Percentiles rank a stretch among this genome's conserved stretches.
Evolutionary conservation across 2,329 filamentous ascomycete species (phyloP).

Genomic region (Pyrenophora tritici-repentis): DNA sequence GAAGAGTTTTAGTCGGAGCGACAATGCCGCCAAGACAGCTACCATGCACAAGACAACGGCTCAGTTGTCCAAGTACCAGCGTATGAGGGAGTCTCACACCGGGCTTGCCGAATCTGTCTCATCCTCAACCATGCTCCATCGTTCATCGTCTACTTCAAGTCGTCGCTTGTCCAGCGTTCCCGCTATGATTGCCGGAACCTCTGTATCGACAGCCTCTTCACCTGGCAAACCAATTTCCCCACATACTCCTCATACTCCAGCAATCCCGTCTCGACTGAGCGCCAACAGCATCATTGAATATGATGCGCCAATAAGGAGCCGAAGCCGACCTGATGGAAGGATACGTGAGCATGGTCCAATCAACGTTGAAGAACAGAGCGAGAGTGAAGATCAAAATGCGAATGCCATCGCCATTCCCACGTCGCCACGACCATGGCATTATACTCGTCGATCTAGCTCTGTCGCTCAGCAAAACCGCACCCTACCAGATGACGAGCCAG

Average conservation of each 20-base stretch:
- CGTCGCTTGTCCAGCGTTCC: slow-evolving; percentile 72
- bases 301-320: slow-evolving; percentile 44
- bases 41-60: slow-evolving; percentile 76
- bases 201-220: slow-evolving; percentile 83
- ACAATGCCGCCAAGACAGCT: slow-evolving; percentile 63
- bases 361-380: slow-evolving; percentile 34
- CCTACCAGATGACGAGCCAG: slow-evolving; percentile 64
- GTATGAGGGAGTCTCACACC: slow-evolving; percentile 87
- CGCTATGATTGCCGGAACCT: slow-evolving; percentile 66
- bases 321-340: slow-evolving; percentile 40
- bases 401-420: slow-evolving; percentile 75
- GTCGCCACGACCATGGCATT: slow-evolving; percentile 63
- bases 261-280: slow-evolving; percentile 89
- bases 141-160: slow-evolving; percentile 77
- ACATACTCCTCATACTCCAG: slow-evolving; percentile 89
- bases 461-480: slow-evolving; percentile 68
- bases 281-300: slow-evolving; percentile 85
- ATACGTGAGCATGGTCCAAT: slow-evolving; percentile 35
- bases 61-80: slow-evolving; percentile 82
- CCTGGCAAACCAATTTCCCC: slow-evolving; percentile 87
- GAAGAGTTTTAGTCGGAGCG: slow-evolving; percentile 74
- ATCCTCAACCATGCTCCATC: slow-evolving; percentile 82
- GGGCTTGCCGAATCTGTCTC: slow-evolving; percentile 91
- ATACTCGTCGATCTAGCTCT: slow-evolving; percentile 67
- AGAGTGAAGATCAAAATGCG: slow-evolving; percentile 54